Evolutionary conservation across 2,329 filamentous ascomycete genomes (phyloP).

Genomic region (Aspergillus ruber): DNA sequence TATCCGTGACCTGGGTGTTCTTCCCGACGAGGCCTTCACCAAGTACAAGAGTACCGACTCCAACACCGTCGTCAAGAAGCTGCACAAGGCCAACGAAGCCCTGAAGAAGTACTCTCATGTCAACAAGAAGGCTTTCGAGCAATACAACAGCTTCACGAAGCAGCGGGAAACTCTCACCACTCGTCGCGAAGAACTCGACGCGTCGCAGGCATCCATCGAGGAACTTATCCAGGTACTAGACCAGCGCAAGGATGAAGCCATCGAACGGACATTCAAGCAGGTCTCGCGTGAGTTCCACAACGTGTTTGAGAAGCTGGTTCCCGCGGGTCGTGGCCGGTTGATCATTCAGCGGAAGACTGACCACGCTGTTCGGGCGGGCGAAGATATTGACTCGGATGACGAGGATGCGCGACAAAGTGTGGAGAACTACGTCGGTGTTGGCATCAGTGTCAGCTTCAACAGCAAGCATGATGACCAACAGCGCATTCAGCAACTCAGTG

Average conservation of each 20-base stretch:
- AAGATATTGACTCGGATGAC: slow-evolving; percentile 62
- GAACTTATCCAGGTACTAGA: slow-evolving; percentile 89
- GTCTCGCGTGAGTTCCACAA: slow-evolving; percentile 87
- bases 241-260: slow-evolving; percentile 93
- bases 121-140: slow-evolving; percentile 99
- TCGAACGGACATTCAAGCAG: slow-evolving; percentile 97
- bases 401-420: slow-evolving; percentile 58
- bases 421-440: slow-evolving; percentile 93
- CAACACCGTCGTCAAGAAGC: slow-evolving; percentile 63
- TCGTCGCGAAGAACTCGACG: slow-evolving; percentile 79
- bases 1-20: slow-evolving; percentile 84
- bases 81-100: slow-evolving; percentile 86
- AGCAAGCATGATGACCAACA: slow-evolving; percentile 98
- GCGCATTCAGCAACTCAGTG: slow-evolving; percentile 91
- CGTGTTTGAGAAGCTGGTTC: slow-evolving; percentile 92
- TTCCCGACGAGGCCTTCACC: slow-evolving; percentile 88
- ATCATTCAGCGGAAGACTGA: slow-evolving; percentile 91
- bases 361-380: slow-evolving; percentile 55
- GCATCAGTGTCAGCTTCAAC: slow-evolving; percentile 97
- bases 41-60: slow-evolving; percentile 80
- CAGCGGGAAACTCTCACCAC: slow-evolving; percentile 82
- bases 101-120: slow-evolving; percentile 96
- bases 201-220: slow-evolving; percentile 78
- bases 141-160: slow-evolving; percentile 94
- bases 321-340: slow-evolving; percentile 81